Conservation (phyloP, 345 rosid genomes). For the Hibiscus mutabilis region DNA sequence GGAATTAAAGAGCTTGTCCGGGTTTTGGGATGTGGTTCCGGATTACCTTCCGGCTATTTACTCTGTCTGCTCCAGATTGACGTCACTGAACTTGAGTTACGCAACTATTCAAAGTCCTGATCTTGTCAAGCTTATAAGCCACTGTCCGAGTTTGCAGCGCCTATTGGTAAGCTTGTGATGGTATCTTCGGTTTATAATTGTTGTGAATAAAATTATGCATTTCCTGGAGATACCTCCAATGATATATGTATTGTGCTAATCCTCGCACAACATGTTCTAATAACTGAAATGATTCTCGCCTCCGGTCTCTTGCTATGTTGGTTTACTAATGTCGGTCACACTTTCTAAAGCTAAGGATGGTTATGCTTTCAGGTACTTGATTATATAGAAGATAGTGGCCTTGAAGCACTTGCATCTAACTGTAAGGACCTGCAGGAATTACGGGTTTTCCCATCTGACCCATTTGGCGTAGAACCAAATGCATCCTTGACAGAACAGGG, state of each 20-base stretch:
- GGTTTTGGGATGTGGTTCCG: constrained; percentile 85
- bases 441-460: constrained; percentile 94
- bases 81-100: constrained; percentile 79
- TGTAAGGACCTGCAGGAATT: constrained; percentile 81
- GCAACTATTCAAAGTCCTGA: constrained; percentile 61
- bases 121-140: constrained; percentile 59
- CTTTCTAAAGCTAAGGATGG: background rate
- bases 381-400: constrained; percentile 85
- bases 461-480: constrained; percentile 46
- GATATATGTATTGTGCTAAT: background rate
- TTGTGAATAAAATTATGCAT: background rate
- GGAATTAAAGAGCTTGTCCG: constrained; percentile 66
- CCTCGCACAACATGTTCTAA: background rate
- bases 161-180: constrained; percentile 52
- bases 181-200: background rate
- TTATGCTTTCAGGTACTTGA: constrained; percentile 61
- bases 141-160: constrained; percentile 65
- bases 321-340: background rate
- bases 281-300: background rate
- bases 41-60: constrained; percentile 74
- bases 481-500: constrained; percentile 80
- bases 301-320: background rate
- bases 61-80: constrained; percentile 59
- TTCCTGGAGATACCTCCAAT: background rate
- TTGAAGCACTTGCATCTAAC: constrained; percentile 52